A percentile compares a stretch with the other conserved stretches of the same genome.
Conservation (phyloP, 2,329 filamentous ascomycete species). For the Cytospora leucostoma region DNA sequence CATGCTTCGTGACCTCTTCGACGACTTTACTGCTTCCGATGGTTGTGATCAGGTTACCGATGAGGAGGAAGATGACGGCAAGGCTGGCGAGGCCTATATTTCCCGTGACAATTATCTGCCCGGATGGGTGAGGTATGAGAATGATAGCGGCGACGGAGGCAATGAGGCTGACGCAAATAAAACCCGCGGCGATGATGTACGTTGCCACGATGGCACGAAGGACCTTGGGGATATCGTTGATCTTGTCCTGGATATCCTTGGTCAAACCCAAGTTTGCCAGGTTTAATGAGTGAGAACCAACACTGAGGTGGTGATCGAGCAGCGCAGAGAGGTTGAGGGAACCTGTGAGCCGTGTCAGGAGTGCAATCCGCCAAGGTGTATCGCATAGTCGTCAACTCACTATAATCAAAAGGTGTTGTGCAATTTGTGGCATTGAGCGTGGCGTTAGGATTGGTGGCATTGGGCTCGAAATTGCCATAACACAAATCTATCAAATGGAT, state of each 20-base stretch:
- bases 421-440: slow-evolving; percentile 34
- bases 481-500: slow-evolving; percentile 37
- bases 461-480: slow-evolving; percentile 36
- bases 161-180: slow-evolving; percentile 28
- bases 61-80: slow-evolving; percentile 41
- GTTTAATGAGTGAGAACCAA: slow-evolving; percentile 29
- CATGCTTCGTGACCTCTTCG: slow-evolving; percentile 44
- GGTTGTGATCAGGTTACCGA: slow-evolving; percentile 49
- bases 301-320: slow-evolving; percentile 28
- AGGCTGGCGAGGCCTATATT: slow-evolving; percentile 44
- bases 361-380: background rate
- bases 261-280: slow-evolving; percentile 29
- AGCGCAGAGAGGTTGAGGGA: slow-evolving; percentile 30
- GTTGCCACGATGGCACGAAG: slow-evolving; percentile 30
- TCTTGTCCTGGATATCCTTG: slow-evolving; percentile 21
- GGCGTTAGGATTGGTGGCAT: slow-evolving; percentile 29
- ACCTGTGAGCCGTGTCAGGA: slow-evolving; percentile 10
- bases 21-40: slow-evolving; percentile 45
- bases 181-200: slow-evolving; percentile 28
- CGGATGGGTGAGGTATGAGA: slow-evolving; percentile 22
- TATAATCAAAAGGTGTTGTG: slow-evolving; percentile 30
- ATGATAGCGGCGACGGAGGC: slow-evolving; percentile 25
- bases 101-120: slow-evolving; percentile 33
- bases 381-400: background rate
- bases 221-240: slow-evolving; percentile 28